phyloP scores from a whole-genome alignment of 1,284 basidiomycete genomes.

The Gymnopus androsaceus region DNA sequence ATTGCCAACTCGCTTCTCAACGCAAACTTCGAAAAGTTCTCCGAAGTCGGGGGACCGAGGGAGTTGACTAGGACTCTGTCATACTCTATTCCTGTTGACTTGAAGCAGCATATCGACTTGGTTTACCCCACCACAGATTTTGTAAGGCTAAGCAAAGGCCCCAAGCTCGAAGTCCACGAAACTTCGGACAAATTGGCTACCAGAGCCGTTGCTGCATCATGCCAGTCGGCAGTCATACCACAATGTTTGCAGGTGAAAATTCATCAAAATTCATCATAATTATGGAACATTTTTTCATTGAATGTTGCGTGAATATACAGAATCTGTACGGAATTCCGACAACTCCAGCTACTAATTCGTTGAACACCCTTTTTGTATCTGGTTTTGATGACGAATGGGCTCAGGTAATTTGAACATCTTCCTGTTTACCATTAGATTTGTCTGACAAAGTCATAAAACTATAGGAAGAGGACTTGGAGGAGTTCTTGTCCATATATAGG shows the following conservation, averaged over 20 bases:
- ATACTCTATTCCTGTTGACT: constrained; percentile 42
- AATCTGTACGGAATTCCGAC: constrained; percentile 34
- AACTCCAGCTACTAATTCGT: constrained; percentile 29
- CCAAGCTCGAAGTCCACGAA: constrained; percentile 14
- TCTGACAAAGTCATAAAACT: neutral
- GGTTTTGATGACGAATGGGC: constrained; percentile 33
- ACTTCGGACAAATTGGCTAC: constrained; percentile 20
- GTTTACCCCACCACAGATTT: constrained; percentile 40
- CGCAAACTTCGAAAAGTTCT: constrained; percentile 40
- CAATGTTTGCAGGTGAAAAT: constrained; percentile 32
- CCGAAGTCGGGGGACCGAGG: constrained; percentile 34
- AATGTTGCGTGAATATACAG: too few relatives aligned
- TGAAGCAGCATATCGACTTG: constrained; percentile 39
- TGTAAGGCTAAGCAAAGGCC: constrained; percentile 17
- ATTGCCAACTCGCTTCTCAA: constrained; percentile 40
- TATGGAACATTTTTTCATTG: too few relatives aligned
- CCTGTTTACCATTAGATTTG: neutral
- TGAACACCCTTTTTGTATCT: constrained; percentile 31
- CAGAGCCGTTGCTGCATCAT: constrained; percentile 21
- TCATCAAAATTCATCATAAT: too few relatives aligned
- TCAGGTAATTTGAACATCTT: constrained; percentile 13
- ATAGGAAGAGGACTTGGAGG: constrained; percentile 22
- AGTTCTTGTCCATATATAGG: constrained; percentile 26
- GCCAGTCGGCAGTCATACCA: constrained; percentile 21
- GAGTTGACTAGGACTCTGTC: constrained; percentile 38